A percentile compares a stretch with the other conserved stretches of the same genome.
Evolutionary conservation across 2,329 filamentous ascomycete species (phyloP).

Genomic region (Epichloe scottii): DNA sequence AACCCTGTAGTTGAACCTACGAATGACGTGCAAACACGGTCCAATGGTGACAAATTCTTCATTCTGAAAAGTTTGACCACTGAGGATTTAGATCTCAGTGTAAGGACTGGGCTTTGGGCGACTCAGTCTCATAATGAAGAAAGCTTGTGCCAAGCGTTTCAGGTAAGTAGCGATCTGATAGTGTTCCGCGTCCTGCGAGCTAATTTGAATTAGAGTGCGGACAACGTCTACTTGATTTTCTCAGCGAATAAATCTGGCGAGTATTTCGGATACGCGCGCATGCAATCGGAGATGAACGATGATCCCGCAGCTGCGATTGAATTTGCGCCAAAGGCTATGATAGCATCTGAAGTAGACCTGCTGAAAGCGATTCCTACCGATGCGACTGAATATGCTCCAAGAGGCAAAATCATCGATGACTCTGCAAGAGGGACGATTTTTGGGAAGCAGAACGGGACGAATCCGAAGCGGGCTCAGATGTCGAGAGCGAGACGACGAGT

Average conservation of each 20-base stretch:
- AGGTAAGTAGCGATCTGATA: slow-evolving; percentile 38
- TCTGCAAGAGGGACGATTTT: slow-evolving; percentile 85
- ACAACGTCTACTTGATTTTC: slow-evolving; percentile 85
- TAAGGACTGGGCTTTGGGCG: slow-evolving; percentile 82
- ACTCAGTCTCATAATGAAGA: slow-evolving; percentile 90
- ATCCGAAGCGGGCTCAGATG: slow-evolving; percentile 30
- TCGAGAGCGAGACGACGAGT: slow-evolving; percentile 26
- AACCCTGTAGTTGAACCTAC: neutral
- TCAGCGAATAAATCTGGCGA: slow-evolving; percentile 96
- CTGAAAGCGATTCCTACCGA: slow-evolving; percentile 71
- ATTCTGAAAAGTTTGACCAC: slow-evolving; percentile 86
- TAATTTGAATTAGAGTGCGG: slow-evolving; percentile 43
- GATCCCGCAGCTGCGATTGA: slow-evolving; percentile 58
- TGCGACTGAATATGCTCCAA: slow-evolving; percentile 65
- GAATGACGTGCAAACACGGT: slow-evolving; percentile 1
- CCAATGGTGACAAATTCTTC: slow-evolving; percentile 45
- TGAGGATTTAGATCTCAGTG: slow-evolving; percentile 79
- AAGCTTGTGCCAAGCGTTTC: slow-evolving; percentile 68
- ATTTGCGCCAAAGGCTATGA: slow-evolving; percentile 53
- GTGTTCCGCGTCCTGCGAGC: neutral
- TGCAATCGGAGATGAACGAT: slow-evolving; percentile 73
- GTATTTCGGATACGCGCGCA: slow-evolving; percentile 89
- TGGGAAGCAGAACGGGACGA: slow-evolving; percentile 72
- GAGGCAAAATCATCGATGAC: slow-evolving; percentile 82
- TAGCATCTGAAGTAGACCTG: slow-evolving; percentile 48